A percentile compares a stretch with the other conserved stretches of the same genome.
Evolutionary conservation across 108 stramenopile species (phyloP).

Genomic region (Nitzschia sp.): DNA sequence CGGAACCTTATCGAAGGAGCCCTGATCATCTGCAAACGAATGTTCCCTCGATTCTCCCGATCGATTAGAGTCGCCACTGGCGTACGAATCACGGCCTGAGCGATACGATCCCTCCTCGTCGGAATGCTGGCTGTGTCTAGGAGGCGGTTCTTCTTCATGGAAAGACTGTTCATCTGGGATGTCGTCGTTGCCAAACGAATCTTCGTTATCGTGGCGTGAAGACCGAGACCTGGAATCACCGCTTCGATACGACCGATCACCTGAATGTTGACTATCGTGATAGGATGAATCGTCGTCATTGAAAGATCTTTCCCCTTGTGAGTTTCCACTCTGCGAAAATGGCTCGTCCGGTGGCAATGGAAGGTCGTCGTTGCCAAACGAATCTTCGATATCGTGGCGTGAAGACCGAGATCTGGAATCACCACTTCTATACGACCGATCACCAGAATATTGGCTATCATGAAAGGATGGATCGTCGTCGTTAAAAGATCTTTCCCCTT

Average conservation of each 20-base stretch:
- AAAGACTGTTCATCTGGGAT: background rate
- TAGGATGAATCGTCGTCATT: no score
- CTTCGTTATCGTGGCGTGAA: no score
- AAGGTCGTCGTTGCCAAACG: background rate
- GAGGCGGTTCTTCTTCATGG: background rate
- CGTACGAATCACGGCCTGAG: background rate
- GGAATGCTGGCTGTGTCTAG: no score
- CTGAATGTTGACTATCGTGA: background rate
- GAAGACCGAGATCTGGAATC: background rate
- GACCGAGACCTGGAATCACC: background rate
- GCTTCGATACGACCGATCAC: conserved; percentile 11
- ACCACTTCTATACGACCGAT: conserved; percentile 11
- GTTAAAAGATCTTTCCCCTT: no score
- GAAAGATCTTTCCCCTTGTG: no score
- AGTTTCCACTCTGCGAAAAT: no score
- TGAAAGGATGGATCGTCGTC: no score
- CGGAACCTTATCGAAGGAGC: no score
- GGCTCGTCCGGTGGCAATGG: no score
- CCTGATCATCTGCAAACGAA: no score
- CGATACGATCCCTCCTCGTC: conserved; percentile 6
- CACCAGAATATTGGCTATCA: background rate
- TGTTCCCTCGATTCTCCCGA: no score
- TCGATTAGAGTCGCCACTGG: background rate
- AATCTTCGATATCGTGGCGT: no score
- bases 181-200: background rate